Base-by-base conservation (phyloP, 2,329 filamentous ascomycete species). In the Claviceps lovelessii region DNA sequence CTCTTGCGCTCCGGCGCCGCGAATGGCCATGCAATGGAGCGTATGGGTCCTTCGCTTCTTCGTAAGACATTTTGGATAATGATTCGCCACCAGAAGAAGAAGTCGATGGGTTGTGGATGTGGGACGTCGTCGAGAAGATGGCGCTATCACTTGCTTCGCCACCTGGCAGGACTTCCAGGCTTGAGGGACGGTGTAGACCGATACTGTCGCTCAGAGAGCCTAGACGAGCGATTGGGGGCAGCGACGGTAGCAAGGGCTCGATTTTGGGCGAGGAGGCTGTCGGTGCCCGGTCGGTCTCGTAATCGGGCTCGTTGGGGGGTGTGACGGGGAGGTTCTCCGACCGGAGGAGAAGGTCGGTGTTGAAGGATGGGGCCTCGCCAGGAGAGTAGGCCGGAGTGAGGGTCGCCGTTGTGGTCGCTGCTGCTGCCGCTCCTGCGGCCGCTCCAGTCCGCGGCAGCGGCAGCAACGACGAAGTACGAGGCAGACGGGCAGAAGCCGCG, bases 401-500 rank as follows among this genome's bases (percentile, higher is more conserved):
- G 13, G 52, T 41, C 19, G 56, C n/a, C 31, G 53, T n/a, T 44
- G 55, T 57, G 46, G 53, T 58, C 49, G 55, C 56, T 56, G 57
- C 55, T 49, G 54, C 56, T n/a, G n/a, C n/a, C n/a, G n/a, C n/a
- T n/a, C n/a, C n/a, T n/a, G n/a, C n/a, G n/a, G n/a, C n/a, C 54
- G 56, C 56, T 29, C 52, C 49, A 44, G 48, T 31, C n/a, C 52
- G 64, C 58, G 67, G 64, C 41, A 71, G 67, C 47, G 72, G 70
- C n/a, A 74, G 64, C 53, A 76, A 66, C 48, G 73, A 75, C 37
- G 73, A 74, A 31, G 67, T 70, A 58, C 72, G 70, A 50, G 72
- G 71, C 46, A 69, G 68, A 47, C 67, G 68, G 50, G 65, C 56
- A 19, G 64, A 63, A 45, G 67, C 55, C 48, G 62, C 62, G 46